Base-by-base conservation (phyloP, 371 early-diverging fungal species). In the Mucor velutinosus region DNA sequence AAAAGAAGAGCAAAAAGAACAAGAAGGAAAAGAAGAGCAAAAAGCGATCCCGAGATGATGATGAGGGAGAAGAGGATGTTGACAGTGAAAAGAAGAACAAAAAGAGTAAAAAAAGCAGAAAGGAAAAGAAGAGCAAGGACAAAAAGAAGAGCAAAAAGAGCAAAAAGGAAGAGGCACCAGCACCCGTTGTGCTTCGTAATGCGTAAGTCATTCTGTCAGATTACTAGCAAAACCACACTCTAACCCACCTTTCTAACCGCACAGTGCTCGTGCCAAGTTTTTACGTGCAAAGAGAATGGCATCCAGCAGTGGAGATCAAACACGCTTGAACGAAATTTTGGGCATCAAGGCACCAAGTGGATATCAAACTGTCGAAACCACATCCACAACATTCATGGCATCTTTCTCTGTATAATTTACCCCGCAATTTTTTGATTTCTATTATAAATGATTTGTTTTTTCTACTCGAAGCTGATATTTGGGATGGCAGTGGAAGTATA, bases 221-320 rank as follows among this genome's bases (percentile, higher is more conserved):
- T 37, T 1, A 21, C 11, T 19, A 12, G 41, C 27, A 5, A 10
- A 53, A 57, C 12, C 14, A 29, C 7, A 57, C 4, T n/a, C 41
- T 41, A 19, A 45, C 37, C 17, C 23, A 55, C 0, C n/a, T 43
- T 32, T 37, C 8, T 41, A 60, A 61, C 55, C 29, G 45, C 41
- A 41, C 67, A 87, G 88, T 64, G 89, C 91, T 65, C 87, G 93
- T 65, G 87, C 87, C 32, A 91, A 90, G 64, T 93, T 91, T 66
- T 80, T 92, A 39, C 81, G 84, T 49, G 90, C 90, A 65, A 93
- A 93, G 72, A 76, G 76, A 49, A 84, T 90, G 65, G 85, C 87
- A 10, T 86, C 87, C 6, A 65, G 60, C 14, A 62, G 37, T 7
- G 69, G 80, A 17, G 82, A 84, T 57, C 58, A 70, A 55, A 79